A percentile compares a stretch with the other conserved stretches of the same genome.
Conservation (phyloP, 1,284 basidiomycete species). For the Chondrostereum purpureum region DNA sequence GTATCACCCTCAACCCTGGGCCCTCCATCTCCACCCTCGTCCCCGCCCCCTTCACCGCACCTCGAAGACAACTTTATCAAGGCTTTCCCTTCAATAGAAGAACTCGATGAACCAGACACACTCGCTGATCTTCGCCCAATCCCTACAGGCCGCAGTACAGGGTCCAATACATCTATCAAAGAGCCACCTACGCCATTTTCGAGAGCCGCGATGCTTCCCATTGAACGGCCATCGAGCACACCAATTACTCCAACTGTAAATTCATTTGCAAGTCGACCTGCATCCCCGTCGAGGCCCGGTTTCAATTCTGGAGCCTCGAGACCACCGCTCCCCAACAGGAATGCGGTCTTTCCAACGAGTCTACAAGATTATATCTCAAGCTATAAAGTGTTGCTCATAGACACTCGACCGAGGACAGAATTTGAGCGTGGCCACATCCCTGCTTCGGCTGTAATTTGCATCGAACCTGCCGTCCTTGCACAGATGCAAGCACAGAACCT, state of each 20-base stretch:
- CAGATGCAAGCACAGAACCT: slow-evolving; percentile 27
- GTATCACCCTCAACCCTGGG: slow-evolving; percentile 63
- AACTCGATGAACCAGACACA: slow-evolving; percentile 46
- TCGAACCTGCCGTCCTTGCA: slow-evolving; percentile 76
- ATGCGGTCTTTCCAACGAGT: slow-evolving; percentile 7
- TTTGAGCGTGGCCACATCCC: slow-evolving; percentile 74
- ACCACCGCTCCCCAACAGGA: slow-evolving; percentile 27
- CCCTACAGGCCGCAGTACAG: slow-evolving; percentile 30
- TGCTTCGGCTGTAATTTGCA: slow-evolving; percentile 68
- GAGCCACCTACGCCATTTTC: slow-evolving; percentile 9
- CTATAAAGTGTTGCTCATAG: slow-evolving; percentile 52
- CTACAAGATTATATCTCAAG: slow-evolving; percentile 1
- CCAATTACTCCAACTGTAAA: slow-evolving; percentile 56
- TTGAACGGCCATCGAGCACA: slow-evolving; percentile 69
- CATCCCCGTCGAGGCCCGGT: slow-evolving; percentile 33
- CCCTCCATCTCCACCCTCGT: slow-evolving; percentile 66
- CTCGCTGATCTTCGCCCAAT: slow-evolving; percentile 41
- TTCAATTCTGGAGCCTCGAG: slow-evolving; percentile 19
- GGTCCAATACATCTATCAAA: slow-evolving; percentile 15
- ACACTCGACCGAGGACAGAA: slow-evolving; percentile 74
- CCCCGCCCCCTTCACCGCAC: slow-evolving; percentile 41
- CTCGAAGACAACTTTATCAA: slow-evolving; percentile 46
- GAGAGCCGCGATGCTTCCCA: slow-evolving; percentile 26
- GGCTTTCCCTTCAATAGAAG: slow-evolving; percentile 68
- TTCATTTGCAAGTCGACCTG: slow-evolving; percentile 52